Evolutionary conservation across 495 filamentous ascomycete species (phyloP), one percentile per base, ranked within the genome.

Genomic region (Penicillium crystallinum): DNA sequence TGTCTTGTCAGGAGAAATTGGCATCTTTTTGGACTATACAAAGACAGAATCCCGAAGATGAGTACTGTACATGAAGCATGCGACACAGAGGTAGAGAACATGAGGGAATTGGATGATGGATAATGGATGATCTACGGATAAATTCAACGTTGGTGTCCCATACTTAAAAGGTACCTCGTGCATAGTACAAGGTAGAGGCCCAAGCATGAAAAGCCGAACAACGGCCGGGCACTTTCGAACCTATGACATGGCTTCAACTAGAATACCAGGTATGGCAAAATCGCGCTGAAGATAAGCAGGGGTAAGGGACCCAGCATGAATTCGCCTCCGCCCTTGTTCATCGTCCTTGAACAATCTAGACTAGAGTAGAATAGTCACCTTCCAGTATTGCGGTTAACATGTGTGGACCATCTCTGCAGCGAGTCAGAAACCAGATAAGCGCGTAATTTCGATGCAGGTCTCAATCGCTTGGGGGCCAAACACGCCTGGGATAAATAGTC

Each of bases 1-100:
- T 2, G 23, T 14, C 0, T 37, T 14, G 18, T 46, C 40, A 31
- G 33, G 23, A 30, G 51, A 4, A 45, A 42, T 34, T n/a, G 66
- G 44, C 63, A 65, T 67, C 3, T 35, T 53, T 43, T 25, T 19
- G 1, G 17, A 11, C 0, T 15, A 18, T 23, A 10, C 4, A 45
- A 34, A 44, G 23, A 7, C 23, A 27, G 23, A 7, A 3, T 27
- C 7, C 3, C 23, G 3, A 27, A 27, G 7, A 27, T 3, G 23
- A 27, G n/a, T n/a, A n/a, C n/a, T 27, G 23, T 27, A 3, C 3
- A 27, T 17, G n/a, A 22, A 8, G 23, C 12, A 18, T n/a, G n/a
- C n/a, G 27, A 12, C 12, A 23, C 9, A 17, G 8, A 15, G 30
- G 9, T 10, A 6, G 10, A 43, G 4, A 29, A n/a, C 18, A 27